Conservation (phyloP, 2,329 filamentous ascomycete species). For the Arachnopeziza araneosa region DNA sequence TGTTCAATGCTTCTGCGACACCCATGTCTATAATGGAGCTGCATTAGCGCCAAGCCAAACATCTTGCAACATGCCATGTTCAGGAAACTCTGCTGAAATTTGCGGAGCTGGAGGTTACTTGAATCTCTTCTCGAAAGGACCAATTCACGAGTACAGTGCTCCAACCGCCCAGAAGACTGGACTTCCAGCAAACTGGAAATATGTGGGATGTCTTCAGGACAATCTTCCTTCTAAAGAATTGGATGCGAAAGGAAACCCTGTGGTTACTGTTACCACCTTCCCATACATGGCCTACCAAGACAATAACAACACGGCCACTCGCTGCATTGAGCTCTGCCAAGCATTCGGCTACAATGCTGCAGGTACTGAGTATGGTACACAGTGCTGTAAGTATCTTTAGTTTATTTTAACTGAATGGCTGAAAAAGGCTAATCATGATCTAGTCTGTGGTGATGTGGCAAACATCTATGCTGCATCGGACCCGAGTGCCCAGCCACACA, state of each 20-base stretch:
- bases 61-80: conserved; percentile 27
- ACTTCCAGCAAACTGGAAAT: conserved; percentile 20
- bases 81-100: conserved; percentile 25
- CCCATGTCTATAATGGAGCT: conserved; percentile 20
- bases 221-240: not conserved
- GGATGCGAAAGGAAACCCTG: not conserved
- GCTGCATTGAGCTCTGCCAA: conserved; percentile 10
- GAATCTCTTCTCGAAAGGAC: conserved; percentile 20
- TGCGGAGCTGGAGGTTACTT: conserved; percentile 30
- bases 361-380: conserved; percentile 12
- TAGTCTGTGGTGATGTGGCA: conserved; percentile 14
- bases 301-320: conserved; percentile 9
- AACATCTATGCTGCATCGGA: conserved; percentile 35
- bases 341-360: conserved; percentile 14
- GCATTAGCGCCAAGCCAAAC: conserved; percentile 27
- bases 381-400: not conserved
- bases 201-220: conserved; percentile 14
- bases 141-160: conserved; percentile 9
- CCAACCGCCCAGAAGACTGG: conserved; percentile 12
- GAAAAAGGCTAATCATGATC: not conserved
- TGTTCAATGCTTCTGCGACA: conserved; percentile 25
- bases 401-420: conserved; percentile 27
- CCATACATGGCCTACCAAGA: conserved; percentile 9
- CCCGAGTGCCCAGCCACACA: conserved; percentile 50
- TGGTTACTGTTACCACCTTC: conserved; percentile 1